A percentile compares a stretch with the other conserved stretches of the same genome.
Evolutionary conservation across 371 early-diverging fungal species (phyloP).

Genomic region (Phascolomyces articulosus): DNA sequence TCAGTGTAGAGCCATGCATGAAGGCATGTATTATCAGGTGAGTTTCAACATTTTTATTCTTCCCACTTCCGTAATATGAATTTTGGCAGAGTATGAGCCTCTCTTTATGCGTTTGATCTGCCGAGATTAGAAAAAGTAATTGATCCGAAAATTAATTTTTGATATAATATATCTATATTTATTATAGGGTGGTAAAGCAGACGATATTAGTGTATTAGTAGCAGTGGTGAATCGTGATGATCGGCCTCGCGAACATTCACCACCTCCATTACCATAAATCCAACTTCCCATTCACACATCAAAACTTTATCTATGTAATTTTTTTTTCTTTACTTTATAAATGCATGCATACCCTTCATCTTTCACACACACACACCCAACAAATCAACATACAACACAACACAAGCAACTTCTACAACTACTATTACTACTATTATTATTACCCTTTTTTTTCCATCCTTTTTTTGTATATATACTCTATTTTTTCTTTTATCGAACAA

Average conservation of each 20-base stretch:
- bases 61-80: neutral
- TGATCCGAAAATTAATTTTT: too few relatives aligned
- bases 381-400: too few relatives aligned
- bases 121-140: too few relatives aligned
- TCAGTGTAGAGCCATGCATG: conserved; percentile 79
- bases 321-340: neutral
- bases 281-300: neutral
- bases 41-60: neutral
- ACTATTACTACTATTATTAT: too few relatives aligned
- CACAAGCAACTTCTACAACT: too few relatives aligned
- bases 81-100: neutral
- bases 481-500: too few relatives aligned
- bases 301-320: neutral
- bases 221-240: conserved; percentile 69
- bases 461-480: neutral
- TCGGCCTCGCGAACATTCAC: conserved; percentile 38
- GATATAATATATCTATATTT: too few relatives aligned
- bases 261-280: conserved; percentile 24
- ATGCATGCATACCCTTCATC: neutral
- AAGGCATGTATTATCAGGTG: conserved; percentile 76
- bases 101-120: too few relatives aligned
- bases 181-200: conserved; percentile 79
- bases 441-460: neutral
- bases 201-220: conserved; percentile 81
- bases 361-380: too few relatives aligned